Conservation (phyloP, 2,329 filamentous ascomycete species). For the Orbilia quercus region DNA sequence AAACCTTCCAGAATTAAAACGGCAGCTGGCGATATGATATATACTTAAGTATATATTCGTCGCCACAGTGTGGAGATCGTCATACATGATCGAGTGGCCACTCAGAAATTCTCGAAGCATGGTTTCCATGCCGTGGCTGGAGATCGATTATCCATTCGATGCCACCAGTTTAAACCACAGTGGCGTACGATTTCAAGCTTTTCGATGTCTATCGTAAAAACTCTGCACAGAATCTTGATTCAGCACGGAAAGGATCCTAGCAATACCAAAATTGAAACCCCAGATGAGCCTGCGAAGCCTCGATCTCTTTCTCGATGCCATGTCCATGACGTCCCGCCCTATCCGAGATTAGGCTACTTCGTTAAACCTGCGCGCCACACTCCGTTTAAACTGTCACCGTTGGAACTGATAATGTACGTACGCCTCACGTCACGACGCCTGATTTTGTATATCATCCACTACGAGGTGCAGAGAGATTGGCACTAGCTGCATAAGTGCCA, state of each 20-base stretch:
- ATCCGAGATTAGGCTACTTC: not conserved
- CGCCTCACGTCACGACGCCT: constrained; percentile 29
- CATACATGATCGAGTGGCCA: no score
- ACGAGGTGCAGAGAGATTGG: no score
- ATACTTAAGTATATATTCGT: no score
- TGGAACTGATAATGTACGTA: constrained; percentile 33
- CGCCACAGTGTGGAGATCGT: no score
- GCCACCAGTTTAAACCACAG: no score
- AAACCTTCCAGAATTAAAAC: no score
- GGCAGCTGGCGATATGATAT: no score
- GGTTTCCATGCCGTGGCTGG: not conserved
- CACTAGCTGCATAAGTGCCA: no score
- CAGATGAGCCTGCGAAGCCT: constrained; percentile 17
- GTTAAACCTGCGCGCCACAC: no score
- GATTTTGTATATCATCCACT: no score
- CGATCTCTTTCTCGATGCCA: constrained; percentile 8
- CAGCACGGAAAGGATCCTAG: not conserved
- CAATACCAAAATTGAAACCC: not conserved
- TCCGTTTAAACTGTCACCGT: no score
- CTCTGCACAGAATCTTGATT: constrained; percentile 7
- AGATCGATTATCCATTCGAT: no score
- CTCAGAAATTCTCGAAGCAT: not conserved
- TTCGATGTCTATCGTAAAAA: constrained; percentile 20
- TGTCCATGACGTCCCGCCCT: constrained; percentile 12
- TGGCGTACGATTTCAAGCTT: not conserved